phyloP scores from a whole-genome alignment of 257 asterid genomes.

The Nicotiana obtusifolia region DNA sequence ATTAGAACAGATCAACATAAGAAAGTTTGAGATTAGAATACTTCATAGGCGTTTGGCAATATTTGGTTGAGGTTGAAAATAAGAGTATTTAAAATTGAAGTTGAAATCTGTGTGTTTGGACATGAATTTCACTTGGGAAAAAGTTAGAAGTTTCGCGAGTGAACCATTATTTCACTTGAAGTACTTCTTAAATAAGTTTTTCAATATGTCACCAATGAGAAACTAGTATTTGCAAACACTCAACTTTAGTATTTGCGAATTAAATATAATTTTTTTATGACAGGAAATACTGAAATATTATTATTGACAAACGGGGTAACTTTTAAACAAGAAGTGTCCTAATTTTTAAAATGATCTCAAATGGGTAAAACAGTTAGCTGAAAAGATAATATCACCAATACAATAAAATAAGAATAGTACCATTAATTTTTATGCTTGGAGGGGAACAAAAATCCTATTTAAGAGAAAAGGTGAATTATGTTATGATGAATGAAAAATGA shows the following conservation, averaged over 20 bases:
- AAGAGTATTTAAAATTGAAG: not conserved
- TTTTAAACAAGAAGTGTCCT: not conserved
- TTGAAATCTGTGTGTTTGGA: not conserved
- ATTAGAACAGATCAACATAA: not conserved
- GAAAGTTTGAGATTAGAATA: not conserved
- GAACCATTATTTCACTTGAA: not conserved
- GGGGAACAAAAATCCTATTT: not conserved
- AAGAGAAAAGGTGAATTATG: not conserved
- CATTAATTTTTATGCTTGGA: not conserved
- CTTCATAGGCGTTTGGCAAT: not conserved
- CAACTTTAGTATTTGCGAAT: not conserved
- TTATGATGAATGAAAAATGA: not conserved
- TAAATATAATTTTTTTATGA: too few relatives aligned
- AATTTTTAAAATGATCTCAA: not conserved
- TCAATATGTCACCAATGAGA: not conserved
- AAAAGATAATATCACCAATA: slow-evolving; percentile 1
- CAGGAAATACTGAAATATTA: not conserved
- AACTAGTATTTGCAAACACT: not conserved
- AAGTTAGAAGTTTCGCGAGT: not conserved
- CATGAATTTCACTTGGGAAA: not conserved
- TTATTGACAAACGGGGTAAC: not conserved
- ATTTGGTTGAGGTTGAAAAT: not conserved
- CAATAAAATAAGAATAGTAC: not conserved
- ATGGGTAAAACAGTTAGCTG: not conserved
- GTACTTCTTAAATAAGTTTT: not conserved